These are phyloP conservation scores for Melampsora abietis-canadensis DNA, from an alignment of 1,284 basidiomycete genomes.

Conservation along the genomic window DNA sequence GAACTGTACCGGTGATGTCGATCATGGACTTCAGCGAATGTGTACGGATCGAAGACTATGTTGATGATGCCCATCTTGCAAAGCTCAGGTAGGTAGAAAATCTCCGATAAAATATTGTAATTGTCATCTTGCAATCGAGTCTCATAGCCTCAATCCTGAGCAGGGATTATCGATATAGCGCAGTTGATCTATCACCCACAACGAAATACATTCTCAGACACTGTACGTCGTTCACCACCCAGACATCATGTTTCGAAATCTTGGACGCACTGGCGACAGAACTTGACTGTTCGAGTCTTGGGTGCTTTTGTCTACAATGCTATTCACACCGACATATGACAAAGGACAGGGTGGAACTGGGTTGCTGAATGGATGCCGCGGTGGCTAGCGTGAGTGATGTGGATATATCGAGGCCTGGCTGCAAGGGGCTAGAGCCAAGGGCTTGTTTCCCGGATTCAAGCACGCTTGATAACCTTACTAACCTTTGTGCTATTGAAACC, in stretches of 20 bases:
- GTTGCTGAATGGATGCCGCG: constrained; percentile 38
- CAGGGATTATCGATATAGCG: constrained; percentile 39
- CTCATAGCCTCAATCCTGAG: not conserved
- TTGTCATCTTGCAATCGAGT: not conserved
- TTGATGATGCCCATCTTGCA: constrained; percentile 22
- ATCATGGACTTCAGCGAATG: constrained; percentile 22
- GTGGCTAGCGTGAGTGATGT: constrained; percentile 25
- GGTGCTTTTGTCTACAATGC: not conserved
- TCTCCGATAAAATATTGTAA: not conserved
- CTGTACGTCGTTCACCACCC: constrained; percentile 7
- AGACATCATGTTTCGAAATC: not conserved
- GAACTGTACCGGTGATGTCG: no score
- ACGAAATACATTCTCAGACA: constrained; percentile 36
- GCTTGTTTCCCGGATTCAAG: not conserved
- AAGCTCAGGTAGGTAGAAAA: constrained; percentile 9
- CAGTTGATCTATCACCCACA: constrained; percentile 35
- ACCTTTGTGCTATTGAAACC: not conserved
- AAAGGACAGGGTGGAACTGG: constrained; percentile 39
- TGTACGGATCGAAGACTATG: constrained; percentile 20
- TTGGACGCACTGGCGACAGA: not conserved
- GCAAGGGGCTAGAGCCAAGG: not conserved
- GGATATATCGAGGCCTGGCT: not conserved
- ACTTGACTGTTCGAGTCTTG: constrained; percentile 6
- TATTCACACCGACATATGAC: constrained; percentile 6
- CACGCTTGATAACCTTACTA: not conserved